Conservation (phyloP, 306 rosid species). For the Phaseolus lunatus region DNA sequence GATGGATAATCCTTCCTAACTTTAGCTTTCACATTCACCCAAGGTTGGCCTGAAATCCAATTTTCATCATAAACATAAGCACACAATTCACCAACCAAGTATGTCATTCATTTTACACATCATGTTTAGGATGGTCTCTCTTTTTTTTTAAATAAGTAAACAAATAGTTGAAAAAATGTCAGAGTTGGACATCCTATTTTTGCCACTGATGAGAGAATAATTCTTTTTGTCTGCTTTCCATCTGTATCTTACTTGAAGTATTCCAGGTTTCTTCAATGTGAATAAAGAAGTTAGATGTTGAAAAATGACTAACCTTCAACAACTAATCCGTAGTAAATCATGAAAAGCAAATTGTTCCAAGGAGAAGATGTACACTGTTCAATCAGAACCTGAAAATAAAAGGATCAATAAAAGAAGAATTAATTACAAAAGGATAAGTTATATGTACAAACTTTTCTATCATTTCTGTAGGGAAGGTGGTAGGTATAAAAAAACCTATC, state of each 20-base stretch:
- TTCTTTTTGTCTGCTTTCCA: conserved; percentile 34
- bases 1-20: conserved; percentile 86
- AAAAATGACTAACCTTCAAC: conserved; percentile 75
- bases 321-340: conserved; percentile 80
- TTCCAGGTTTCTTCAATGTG: conserved; percentile 35
- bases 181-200: conserved; percentile 20
- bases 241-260: conserved; percentile 23
- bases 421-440: not conserved
- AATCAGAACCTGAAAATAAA: conserved; percentile 71
- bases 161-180: conserved; percentile 35
- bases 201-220: conserved; percentile 33
- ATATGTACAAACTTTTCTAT: conserved; percentile 20
- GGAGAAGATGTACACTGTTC: conserved; percentile 94
- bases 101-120: conserved; percentile 24
- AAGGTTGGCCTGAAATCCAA: conserved; percentile 75
- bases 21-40: conserved; percentile 85
- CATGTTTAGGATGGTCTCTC: conserved; percentile 5
- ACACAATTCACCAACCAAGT: conserved; percentile 12
- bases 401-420: conserved; percentile 8
- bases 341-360: conserved; percentile 83
- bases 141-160: not conserved
- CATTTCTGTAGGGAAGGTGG: not conserved
- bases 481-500: not conserved
- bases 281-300: conserved; percentile 32
- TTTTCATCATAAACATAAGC: conserved; percentile 29